These are phyloP conservation scores for Colletotrichum sojae DNA, from an alignment of 2,329 filamentous ascomycete species.

Conservation along the genomic window DNA sequence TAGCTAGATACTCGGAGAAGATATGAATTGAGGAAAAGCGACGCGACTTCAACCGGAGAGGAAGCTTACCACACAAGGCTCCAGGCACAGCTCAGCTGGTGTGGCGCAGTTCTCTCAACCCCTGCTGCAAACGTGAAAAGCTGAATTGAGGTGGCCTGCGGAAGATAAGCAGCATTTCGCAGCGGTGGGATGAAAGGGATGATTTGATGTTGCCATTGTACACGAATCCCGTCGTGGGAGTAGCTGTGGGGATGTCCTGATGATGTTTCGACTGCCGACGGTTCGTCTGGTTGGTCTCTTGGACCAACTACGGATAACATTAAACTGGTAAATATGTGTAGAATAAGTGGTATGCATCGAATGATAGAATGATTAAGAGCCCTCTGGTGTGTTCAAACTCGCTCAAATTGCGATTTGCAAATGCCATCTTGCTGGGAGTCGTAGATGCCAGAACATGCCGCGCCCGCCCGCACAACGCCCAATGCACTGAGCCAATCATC, in stretches of 20 bases:
- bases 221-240: too few species aligned
- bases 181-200: neutral
- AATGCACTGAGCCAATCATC: constrained; percentile 11
- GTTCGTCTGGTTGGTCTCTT: constrained; percentile 4
- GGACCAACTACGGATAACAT: constrained; percentile 24
- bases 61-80: neutral
- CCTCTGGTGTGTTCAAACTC: neutral
- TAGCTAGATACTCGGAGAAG: too few species aligned
- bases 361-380: neutral
- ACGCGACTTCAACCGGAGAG: neutral
- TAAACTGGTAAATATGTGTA: constrained; percentile 32
- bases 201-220: too few species aligned
- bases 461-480: constrained; percentile 27
- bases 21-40: too few species aligned
- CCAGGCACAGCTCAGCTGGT: neutral
- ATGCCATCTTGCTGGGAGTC: constrained; percentile 19
- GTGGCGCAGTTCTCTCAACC: neutral
- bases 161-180: too few species aligned
- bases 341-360: constrained; percentile 8
- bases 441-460: constrained; percentile 24
- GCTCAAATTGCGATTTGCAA: constrained; percentile 14
- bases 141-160: too few species aligned
- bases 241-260: too few species aligned
- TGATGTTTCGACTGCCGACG: neutral
- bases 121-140: neutral